Percentiles rank a stretch among this genome's conserved stretches.
Conservation (phyloP, 352 stramenopile species). For the Pythium chondricola region DNA sequence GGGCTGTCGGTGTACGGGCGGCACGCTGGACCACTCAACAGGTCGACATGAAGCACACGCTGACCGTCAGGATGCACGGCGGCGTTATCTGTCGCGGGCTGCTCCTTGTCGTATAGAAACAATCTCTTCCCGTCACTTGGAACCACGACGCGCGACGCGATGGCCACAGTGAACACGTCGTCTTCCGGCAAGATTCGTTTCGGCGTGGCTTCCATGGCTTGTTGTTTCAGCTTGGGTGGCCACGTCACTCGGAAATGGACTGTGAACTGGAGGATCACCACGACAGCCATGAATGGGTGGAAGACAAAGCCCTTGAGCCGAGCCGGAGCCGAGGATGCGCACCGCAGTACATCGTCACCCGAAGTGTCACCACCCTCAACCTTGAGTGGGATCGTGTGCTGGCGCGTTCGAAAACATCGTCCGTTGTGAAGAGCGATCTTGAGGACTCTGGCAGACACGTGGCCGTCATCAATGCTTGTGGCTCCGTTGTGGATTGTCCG, state of each 20-base stretch:
- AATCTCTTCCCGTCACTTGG: slow-evolving; percentile 75
- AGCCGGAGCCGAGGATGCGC: slow-evolving; percentile 27
- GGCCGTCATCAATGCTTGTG: slow-evolving; percentile 34
- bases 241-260: slow-evolving; percentile 75
- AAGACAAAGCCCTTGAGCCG: slow-evolving; percentile 72
- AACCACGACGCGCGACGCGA: slow-evolving; percentile 54
- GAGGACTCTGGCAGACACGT: slow-evolving; percentile 70
- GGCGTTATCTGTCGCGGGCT: slow-evolving; percentile 22
- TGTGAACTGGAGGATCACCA: slow-evolving; percentile 84
- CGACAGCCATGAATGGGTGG: slow-evolving; percentile 70
- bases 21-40: slow-evolving; percentile 52
- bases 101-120: slow-evolving; percentile 61
- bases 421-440: slow-evolving; percentile 89
- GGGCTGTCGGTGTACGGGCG: slow-evolving; percentile 71
- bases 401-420: slow-evolving; percentile 58
- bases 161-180: slow-evolving; percentile 70
- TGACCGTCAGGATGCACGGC: slow-evolving; percentile 12
- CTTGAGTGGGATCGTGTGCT: slow-evolving; percentile 66
- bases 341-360: slow-evolving; percentile 62
- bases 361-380: slow-evolving; percentile 23
- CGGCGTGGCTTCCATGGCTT: slow-evolving; percentile 44
- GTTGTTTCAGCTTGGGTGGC: slow-evolving; percentile 57
- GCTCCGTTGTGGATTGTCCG: slow-evolving; percentile 45
- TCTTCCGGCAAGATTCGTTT: slow-evolving; percentile 52
- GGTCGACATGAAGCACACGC: slow-evolving; percentile 56